Evolutionary conservation across 73 alveolate species (phyloP).

Genomic region (Symbiodinium pilosum): DNA sequence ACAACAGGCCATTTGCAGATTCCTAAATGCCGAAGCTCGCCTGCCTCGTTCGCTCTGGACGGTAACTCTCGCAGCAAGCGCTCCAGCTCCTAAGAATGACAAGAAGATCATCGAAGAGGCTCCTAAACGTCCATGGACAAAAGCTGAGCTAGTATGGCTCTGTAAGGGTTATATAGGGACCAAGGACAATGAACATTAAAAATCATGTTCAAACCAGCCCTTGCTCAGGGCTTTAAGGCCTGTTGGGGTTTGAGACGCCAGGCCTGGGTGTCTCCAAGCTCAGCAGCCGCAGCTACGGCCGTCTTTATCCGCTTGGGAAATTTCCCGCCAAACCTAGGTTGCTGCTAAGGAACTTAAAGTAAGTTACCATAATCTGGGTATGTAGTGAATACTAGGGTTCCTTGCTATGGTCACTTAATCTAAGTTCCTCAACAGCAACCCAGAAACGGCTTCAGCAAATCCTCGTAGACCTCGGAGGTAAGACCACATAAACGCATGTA

Average conservation of each 20-base stretch:
- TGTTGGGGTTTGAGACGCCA: no score
- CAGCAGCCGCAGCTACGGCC: constrained; percentile 66
- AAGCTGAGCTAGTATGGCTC: neutral
- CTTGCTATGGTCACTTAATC: no score
- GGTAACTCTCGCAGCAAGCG: constrained; percentile 66
- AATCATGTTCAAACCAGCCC: no score
- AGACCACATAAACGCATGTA: no score
- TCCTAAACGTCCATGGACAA: neutral
- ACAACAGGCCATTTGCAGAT: neutral
- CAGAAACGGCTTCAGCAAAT: constrained; percentile 67
- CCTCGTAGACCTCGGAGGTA: constrained; percentile 74
- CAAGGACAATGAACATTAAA: no score
- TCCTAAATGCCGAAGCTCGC: neutral
- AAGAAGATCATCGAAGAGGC: no score
- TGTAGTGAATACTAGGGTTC: no score
- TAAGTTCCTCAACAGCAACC: no score
- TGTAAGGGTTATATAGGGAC: no score
- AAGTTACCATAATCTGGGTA: no score
- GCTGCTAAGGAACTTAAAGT: no score
- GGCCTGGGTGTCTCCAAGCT: constrained; percentile 69
- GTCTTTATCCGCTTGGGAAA: constrained; percentile 84
- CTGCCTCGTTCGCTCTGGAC: constrained; percentile 57
- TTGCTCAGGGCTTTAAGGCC: no score
- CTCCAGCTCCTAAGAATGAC: constrained; percentile 29
- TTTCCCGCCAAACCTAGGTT: constrained; percentile 65